A percentile compares a stretch with the other conserved stretches of the same genome.
Evolutionary conservation across 257 asterid genomes (phyloP).

Genomic region (Marsdenia floribunda): DNA sequence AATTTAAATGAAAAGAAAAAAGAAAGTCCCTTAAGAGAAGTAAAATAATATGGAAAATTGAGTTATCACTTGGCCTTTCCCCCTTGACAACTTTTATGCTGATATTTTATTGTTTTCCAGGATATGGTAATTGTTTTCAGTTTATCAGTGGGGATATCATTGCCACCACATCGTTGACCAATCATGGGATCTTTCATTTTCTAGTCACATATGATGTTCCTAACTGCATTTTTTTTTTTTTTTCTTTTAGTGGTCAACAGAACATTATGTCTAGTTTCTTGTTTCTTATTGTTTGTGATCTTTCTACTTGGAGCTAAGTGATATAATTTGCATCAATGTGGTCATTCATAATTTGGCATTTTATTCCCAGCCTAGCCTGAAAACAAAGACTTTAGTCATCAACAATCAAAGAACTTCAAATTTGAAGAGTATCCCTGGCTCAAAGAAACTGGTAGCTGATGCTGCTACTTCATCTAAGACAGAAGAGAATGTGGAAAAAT

Average conservation of each 20-base stretch:
- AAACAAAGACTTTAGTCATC: constrained; percentile 25
- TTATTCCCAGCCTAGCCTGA: constrained; percentile 40
- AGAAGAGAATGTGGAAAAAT: constrained; percentile 31
- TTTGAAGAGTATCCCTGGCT: constrained; percentile 24
- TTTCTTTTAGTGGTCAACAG: neutral
- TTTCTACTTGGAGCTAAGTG: neutral
- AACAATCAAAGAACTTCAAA: constrained; percentile 38
- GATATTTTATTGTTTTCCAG: too few species aligned
- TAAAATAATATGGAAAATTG: neutral
- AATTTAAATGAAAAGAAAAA: neutral
- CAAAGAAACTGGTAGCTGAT: constrained; percentile 35
- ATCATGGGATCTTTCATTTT: neutral
- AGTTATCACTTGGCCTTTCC: neutral
- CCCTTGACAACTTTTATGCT: neutral
- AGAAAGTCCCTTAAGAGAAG: neutral
- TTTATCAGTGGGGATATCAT: neutral
- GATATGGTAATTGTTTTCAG: neutral
- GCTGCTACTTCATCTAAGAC: constrained; percentile 46
- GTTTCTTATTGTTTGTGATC: neutral
- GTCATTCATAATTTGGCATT: constrained; percentile 12
- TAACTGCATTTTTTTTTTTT: neutral
- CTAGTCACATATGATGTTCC: neutral
- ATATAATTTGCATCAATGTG: neutral
- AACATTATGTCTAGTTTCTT: neutral
- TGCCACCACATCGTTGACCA: neutral